phyloP scores from a whole-genome alignment of 129 eudicot species.

The Escallonia rubra region DNA sequence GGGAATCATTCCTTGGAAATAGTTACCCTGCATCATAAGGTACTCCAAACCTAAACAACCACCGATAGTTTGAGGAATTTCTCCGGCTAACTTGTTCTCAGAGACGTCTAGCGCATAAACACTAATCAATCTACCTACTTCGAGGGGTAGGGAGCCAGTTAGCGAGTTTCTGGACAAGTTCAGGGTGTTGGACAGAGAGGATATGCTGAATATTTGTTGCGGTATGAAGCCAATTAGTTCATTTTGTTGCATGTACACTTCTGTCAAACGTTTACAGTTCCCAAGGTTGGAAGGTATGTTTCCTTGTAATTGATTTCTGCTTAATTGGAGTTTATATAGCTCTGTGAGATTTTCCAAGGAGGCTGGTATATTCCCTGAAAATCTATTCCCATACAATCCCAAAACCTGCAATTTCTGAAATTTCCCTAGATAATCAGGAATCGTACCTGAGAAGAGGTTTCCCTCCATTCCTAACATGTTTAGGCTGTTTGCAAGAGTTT shows the following conservation, averaged over 20 bases:
- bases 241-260: background rate
- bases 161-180: constrained; percentile 13
- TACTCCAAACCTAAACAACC: constrained; percentile 1
- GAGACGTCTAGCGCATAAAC: constrained; percentile 6
- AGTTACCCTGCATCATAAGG: constrained; percentile 7
- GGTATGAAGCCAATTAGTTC: constrained; percentile 11
- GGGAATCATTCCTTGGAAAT: constrained; percentile 16
- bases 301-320: constrained; percentile 12
- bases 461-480: background rate
- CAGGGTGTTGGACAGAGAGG: constrained; percentile 4
- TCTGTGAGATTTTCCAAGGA: constrained; percentile 15
- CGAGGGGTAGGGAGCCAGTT: constrained; percentile 14
- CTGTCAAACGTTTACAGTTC: constrained; percentile 1
- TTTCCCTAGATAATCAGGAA: constrained; percentile 22
- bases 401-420: constrained; percentile 7
- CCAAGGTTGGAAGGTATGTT: constrained; percentile 20
- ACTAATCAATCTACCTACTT: constrained; percentile 1
- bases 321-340: background rate
- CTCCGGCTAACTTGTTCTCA: constrained; percentile 14
- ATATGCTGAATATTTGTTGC: background rate
- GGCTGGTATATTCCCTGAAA: constrained; percentile 21
- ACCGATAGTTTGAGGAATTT: constrained; percentile 13
- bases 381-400: constrained; percentile 1
- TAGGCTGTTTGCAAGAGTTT: constrained; percentile 13
- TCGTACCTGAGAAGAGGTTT: constrained; percentile 12